Conservation (phyloP, 306 rosid genomes). For the Cicer pinnatifidum region DNA sequence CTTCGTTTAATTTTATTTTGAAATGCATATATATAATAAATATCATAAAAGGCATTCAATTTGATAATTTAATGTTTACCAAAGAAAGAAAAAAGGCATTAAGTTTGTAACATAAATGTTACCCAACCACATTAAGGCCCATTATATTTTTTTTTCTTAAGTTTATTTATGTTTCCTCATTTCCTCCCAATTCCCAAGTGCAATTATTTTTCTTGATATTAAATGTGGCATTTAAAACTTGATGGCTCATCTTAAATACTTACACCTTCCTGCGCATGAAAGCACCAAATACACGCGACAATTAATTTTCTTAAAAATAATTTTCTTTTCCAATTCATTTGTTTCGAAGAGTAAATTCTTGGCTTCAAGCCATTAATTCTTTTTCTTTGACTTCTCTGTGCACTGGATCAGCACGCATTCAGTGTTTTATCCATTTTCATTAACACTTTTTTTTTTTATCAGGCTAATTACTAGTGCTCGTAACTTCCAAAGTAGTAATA, state of each 20-base stretch:
- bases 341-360: slow-evolving; percentile 13
- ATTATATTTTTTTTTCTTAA: slow-evolving; percentile 11
- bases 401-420: slow-evolving; percentile 20
- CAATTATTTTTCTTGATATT: slow-evolving; percentile 48
- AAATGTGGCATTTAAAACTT: slow-evolving; percentile 52
- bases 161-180: slow-evolving; percentile 28
- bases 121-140: slow-evolving; percentile 47
- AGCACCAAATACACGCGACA: slow-evolving; percentile 34
- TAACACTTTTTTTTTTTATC: background rate
- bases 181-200: slow-evolving; percentile 27
- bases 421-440: background rate
- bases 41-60: slow-evolving; percentile 48
- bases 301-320: background rate
- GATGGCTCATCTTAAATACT: slow-evolving; percentile 49
- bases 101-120: slow-evolving; percentile 52
- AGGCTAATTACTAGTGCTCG: no score
- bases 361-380: slow-evolving; percentile 27
- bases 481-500: no score
- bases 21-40: slow-evolving; percentile 6
- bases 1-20: background rate
- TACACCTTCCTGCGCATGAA: slow-evolving; percentile 51
- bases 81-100: slow-evolving; percentile 51
- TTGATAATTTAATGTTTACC: slow-evolving; percentile 55
- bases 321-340: background rate
- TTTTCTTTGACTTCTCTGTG: slow-evolving; percentile 31